Evolutionary conservation across 805 yeast species (phyloP).

Genomic region (Dipodascopsis uninucleata): DNA sequence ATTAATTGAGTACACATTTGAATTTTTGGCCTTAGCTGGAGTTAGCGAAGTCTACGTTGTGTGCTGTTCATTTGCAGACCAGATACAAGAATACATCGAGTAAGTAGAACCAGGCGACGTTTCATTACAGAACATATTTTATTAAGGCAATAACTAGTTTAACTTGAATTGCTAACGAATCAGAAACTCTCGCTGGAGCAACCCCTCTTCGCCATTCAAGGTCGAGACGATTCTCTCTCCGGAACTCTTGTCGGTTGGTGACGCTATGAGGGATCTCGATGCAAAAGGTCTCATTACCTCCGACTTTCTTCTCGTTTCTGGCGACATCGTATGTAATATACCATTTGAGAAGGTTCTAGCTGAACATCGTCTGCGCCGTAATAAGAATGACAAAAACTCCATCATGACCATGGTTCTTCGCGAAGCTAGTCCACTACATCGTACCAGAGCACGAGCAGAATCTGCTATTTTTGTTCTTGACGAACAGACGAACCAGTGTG

Average conservation of each 20-base stretch:
- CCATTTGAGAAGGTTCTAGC: constrained; percentile 71
- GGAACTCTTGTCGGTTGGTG: constrained; percentile 91
- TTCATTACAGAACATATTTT: too few relatives aligned
- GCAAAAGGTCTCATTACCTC: constrained; percentile 83
- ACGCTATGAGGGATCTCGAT: constrained; percentile 94
- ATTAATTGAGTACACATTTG: constrained; percentile 87
- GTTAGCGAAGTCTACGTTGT: constrained; percentile 86
- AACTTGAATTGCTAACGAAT: not conserved
- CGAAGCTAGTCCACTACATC: constrained; percentile 77
- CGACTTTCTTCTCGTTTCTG: constrained; percentile 84
- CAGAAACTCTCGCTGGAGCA: constrained; percentile 39
- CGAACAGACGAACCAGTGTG: constrained; percentile 65
- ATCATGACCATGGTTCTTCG: constrained; percentile 92
- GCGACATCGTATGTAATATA: constrained; percentile 92
- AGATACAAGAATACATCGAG: constrained; percentile 77
- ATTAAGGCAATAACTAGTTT: too few relatives aligned
- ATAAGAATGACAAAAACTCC: constrained; percentile 73
- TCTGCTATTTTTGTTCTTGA: constrained; percentile 85
- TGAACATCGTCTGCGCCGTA: constrained; percentile 67
- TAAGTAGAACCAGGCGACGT: too few relatives aligned
- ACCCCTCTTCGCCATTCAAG: constrained; percentile 68
- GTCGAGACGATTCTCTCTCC: constrained; percentile 75
- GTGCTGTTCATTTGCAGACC: constrained; percentile 88
- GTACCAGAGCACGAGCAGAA: constrained; percentile 73
- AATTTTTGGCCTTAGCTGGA: constrained; percentile 85